Evolutionary conservation across 116 monocot genomes (phyloP), one percentile per base, ranked within the genome.

Genomic region (Papilionanthe hybrid): DNA sequence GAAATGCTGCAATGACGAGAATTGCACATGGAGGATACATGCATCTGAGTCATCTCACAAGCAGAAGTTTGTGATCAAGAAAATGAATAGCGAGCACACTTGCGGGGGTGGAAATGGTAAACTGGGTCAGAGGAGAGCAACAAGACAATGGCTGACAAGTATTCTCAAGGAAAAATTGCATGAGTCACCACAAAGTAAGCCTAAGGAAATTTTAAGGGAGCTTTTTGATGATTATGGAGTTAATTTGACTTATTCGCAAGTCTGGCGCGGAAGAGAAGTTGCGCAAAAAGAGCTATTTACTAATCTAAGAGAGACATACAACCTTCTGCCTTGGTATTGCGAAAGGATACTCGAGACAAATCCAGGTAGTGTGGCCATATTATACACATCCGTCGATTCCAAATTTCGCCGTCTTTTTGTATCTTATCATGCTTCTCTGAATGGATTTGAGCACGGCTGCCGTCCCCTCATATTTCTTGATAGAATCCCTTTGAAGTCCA

Each of bases 51-150:
- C 86, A 50, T 79, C 86, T 17, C 86, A 79, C 5, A 86, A 82
- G 78, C 82, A 86, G 43, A 88, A 85, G 41, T 88, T 88, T 80
- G 83, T 85, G 56, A 88, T 88, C 6, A 88, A 88, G 69, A 88
- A 85, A 75, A 77, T 88, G 79, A 88, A 82, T 32, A 79, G 83
- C 48, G 75, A 78, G 48, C 88, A 88, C 77, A 88, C 85, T 9
- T 88, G 88, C 74, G 88, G 88, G 29, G 85, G 82, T 17, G 85
- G 85, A 37, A 78, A 78, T 72, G 88, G 88, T 17, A 77, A 58
- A 37, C 72, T 81, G 56, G 85, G 85, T 37, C 85, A 81, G 27
- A 49, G 81, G 58, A 75, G 85, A 85, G 85, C 81, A 43, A 85
- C 85, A n/a, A 77, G 85, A 74, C 85, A 85, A 60, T 85, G 85